Conservation (phyloP, 2,329 filamentous ascomycete genomes). For the Fusarium compactum region DNA sequence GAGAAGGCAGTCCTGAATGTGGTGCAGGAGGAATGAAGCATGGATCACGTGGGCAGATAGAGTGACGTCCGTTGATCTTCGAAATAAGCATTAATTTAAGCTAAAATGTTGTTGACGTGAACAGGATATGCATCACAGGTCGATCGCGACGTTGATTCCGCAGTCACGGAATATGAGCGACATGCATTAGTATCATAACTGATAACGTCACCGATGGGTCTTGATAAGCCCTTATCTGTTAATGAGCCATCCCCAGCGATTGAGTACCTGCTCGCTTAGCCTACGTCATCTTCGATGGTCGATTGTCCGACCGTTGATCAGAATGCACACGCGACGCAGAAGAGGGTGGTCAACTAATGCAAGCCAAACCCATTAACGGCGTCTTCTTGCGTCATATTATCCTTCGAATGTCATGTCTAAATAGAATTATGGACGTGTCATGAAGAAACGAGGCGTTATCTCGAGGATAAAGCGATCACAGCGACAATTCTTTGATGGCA, state of each 20-base stretch:
- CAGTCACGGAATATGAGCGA: background rate
- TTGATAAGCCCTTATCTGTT: too few relatives aligned
- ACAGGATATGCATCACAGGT: background rate
- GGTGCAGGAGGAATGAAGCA: background rate
- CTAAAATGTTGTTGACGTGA: background rate
- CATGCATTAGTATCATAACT: background rate
- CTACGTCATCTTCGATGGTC: slow-evolving; percentile 2
- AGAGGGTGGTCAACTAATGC: slow-evolving; percentile 13
- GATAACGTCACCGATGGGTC: too few relatives aligned
- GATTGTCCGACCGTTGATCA: background rate
- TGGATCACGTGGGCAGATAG: background rate
- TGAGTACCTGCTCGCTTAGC: accelerated
- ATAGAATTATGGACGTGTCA: background rate
- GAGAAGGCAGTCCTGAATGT: slow-evolving; percentile 9
- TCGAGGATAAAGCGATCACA: background rate
- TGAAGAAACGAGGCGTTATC: background rate
- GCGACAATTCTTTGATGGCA: background rate
- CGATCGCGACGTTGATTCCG: background rate
- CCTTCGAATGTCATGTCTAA: background rate
- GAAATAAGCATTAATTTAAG: slow-evolving; percentile 1
- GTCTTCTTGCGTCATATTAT: slow-evolving; percentile 7
- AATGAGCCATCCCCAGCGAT: background rate
- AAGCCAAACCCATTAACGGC: background rate
- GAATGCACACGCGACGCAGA: background rate
- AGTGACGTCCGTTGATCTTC: accelerated